phyloP scores from a whole-genome alignment of 768 basidiomycete species.

The Hericium erinaceus region DNA sequence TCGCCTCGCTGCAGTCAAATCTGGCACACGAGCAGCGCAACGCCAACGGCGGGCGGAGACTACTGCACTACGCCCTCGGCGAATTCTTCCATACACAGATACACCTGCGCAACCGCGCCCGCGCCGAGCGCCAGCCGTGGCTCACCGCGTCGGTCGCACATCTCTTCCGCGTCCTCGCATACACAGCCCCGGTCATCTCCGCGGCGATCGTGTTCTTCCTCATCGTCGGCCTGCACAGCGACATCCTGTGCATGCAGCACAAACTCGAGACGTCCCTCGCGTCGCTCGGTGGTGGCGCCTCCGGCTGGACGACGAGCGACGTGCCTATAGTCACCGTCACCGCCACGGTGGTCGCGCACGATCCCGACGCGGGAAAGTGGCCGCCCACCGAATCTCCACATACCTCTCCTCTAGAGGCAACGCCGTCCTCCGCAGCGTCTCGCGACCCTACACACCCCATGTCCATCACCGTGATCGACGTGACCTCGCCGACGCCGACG shows the following conservation, averaged over 20 bases:
- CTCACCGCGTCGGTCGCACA: not conserved
- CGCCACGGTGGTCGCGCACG: slow-evolving; percentile 22
- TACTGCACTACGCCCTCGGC: slow-evolving; percentile 49
- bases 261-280: slow-evolving; percentile 21
- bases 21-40: slow-evolving; percentile 38
- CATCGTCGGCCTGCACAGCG: slow-evolving; percentile 18
- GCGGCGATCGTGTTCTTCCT: slow-evolving; percentile 23
- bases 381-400: not conserved
- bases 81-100: slow-evolving; percentile 34
- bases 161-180: not conserved
- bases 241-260: slow-evolving; percentile 21
- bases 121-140: not conserved
- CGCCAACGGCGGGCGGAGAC: slow-evolving; percentile 28
- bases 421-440: not conserved
- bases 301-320: not conserved
- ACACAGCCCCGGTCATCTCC: slow-evolving; percentile 11
- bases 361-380: not conserved
- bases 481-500: slow-evolving; percentile 8
- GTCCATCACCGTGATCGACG: slow-evolving; percentile 12
- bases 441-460: not conserved
- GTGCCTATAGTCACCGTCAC: slow-evolving; percentile 28
- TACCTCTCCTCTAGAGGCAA: not conserved
- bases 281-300: not conserved
- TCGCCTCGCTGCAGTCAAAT: slow-evolving; percentile 42
- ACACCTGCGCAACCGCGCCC: not conserved